These are phyloP conservation scores for Magnusiomyces suaveolens DNA, from an alignment of 1,139 yeast species.

Conservation along the genomic window DNA sequence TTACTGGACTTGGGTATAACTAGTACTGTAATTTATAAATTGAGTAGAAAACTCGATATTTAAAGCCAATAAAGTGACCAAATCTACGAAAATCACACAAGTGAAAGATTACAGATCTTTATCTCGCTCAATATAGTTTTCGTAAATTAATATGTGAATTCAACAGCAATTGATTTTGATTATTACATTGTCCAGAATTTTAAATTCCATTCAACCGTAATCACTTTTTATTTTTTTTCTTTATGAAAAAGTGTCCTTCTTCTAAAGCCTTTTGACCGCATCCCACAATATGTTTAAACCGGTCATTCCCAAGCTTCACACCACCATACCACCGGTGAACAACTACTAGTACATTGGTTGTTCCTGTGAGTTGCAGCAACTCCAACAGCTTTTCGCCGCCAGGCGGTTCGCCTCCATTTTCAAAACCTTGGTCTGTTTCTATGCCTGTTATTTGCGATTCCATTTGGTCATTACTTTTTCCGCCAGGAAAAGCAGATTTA, in stretches of 20 bases:
- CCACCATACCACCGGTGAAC: constrained; percentile 93
- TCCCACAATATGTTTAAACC: constrained; percentile 73
- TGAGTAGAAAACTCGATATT: no score
- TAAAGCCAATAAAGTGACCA: no score
- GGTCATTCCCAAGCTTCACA: constrained; percentile 71
- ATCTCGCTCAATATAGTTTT: no score
- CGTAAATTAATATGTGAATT: no score
- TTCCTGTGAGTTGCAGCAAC: constrained; percentile 51
- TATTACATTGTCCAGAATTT: no score
- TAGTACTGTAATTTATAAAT: no score
- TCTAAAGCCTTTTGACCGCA: constrained; percentile 72
- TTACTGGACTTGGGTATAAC: no score
- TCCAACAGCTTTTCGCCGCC: constrained; percentile 72
- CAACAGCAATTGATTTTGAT: no score
- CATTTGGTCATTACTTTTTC: not conserved
- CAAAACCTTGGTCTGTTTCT: constrained; percentile 15
- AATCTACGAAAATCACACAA: no score
- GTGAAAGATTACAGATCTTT: no score
- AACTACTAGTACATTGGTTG: constrained; percentile 72
- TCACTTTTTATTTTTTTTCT: constrained; percentile 7
- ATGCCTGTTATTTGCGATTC: not conserved
- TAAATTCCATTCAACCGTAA: no score
- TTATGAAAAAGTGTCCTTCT: constrained; percentile 40
- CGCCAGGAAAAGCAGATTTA: not conserved
- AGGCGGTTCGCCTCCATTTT: constrained; percentile 88